Evolutionary conservation across 2,329 filamentous ascomycete genomes (phyloP).

Genomic region (Capronia epimyces): DNA sequence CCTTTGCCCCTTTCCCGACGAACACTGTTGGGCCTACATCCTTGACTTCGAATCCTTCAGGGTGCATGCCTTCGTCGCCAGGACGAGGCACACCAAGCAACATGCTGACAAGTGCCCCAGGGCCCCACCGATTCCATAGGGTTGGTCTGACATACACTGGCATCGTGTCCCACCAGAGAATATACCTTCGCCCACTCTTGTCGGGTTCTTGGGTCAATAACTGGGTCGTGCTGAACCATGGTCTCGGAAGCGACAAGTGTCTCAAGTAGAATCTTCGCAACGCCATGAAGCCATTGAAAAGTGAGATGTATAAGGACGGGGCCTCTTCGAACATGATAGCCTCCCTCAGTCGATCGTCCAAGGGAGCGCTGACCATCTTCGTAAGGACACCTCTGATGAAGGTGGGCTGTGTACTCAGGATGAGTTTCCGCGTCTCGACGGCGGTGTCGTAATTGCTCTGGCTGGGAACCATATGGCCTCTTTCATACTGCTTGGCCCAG

Average conservation of each 20-base stretch:
- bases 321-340: slow-evolving; percentile 57
- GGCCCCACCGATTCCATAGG: slow-evolving; percentile 59
- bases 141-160: slow-evolving; percentile 61
- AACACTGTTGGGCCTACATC: slow-evolving; percentile 59
- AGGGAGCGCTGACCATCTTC: slow-evolving; percentile 53
- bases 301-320: slow-evolving; percentile 29
- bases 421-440: slow-evolving; percentile 54
- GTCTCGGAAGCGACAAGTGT: slow-evolving; percentile 56
- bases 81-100: slow-evolving; percentile 45
- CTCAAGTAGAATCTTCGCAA: slow-evolving; percentile 53
- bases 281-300: slow-evolving; percentile 47
- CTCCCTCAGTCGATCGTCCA: slow-evolving; percentile 59
- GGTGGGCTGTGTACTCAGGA: slow-evolving; percentile 53
- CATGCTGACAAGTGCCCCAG: slow-evolving; percentile 48
- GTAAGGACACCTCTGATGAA: slow-evolving; percentile 44
- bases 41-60: slow-evolving; percentile 46
- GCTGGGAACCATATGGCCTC: slow-evolving; percentile 47
- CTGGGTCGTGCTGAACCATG: slow-evolving; percentile 33
- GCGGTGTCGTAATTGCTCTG: slow-evolving; percentile 38
- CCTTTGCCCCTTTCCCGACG: slow-evolving; percentile 49
- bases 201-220: slow-evolving; percentile 46
- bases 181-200: slow-evolving; percentile 49
- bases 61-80: slow-evolving; percentile 43
- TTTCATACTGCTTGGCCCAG: slow-evolving; percentile 53
- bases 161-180: slow-evolving; percentile 52